phyloP scores from a whole-genome alignment of 257 asterid genomes.

The Solanum chiquidenum region DNA sequence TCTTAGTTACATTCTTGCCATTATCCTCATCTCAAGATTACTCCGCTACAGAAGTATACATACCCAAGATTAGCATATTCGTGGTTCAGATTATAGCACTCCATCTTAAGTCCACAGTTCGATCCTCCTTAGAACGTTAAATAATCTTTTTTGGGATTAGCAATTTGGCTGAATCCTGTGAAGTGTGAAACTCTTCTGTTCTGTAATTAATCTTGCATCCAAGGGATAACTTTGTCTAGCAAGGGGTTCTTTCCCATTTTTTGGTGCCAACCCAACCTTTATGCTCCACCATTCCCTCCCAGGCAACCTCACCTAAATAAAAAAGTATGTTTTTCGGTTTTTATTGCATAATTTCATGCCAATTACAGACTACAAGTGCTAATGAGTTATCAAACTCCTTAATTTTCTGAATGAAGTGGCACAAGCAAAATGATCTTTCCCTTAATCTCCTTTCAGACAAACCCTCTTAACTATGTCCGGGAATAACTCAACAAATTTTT shows the following conservation, averaged over 20 bases:
- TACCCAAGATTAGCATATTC: neutral
- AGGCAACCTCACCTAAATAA: neutral
- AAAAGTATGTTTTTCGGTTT: neutral
- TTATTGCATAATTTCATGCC: neutral
- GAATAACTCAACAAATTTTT: too few relatives aligned
- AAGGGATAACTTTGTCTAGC: neutral
- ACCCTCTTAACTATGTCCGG: too few relatives aligned
- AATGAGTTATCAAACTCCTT: neutral
- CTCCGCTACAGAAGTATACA: neutral
- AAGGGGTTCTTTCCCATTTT: neutral
- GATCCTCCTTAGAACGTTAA: neutral
- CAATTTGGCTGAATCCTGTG: neutral
- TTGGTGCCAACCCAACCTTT: neutral
- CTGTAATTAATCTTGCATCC: neutral
- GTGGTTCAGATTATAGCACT: neutral
- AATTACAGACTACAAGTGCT: neutral
- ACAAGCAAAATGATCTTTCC: too few relatives aligned
- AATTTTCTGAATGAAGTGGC: too few relatives aligned
- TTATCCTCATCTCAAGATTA: neutral
- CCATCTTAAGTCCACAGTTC: neutral
- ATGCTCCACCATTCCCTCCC: neutral
- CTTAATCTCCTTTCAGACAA: too few relatives aligned
- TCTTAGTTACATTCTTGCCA: neutral
- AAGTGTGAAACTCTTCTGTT: neutral
- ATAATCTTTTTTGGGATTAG: neutral